Conservation (phyloP, 768 basidiomycete species). For the Termitomyces sp. region DNA sequence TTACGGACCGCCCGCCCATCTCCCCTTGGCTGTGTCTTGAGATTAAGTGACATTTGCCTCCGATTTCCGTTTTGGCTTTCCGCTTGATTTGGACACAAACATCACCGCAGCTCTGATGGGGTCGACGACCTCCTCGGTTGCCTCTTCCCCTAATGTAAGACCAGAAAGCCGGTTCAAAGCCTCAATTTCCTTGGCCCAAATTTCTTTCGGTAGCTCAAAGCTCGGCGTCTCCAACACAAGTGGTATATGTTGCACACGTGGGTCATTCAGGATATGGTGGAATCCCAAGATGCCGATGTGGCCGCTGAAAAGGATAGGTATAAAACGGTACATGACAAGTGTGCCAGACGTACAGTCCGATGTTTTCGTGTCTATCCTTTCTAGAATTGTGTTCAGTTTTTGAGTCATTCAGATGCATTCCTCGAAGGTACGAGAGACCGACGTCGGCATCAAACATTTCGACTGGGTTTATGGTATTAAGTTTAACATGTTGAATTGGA, state of each 20-base stretch:
- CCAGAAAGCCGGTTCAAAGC: slow-evolving; percentile 4
- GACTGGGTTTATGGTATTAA: slow-evolving; percentile 33
- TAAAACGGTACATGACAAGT: not conserved
- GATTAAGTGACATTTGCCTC: not conserved
- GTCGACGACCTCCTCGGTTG: slow-evolving; percentile 17
- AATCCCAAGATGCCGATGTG: slow-evolving; percentile 62
- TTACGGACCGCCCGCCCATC: not conserved
- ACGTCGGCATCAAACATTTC: slow-evolving; percentile 60
- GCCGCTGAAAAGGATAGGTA: slow-evolving; percentile 41
- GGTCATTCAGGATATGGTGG: slow-evolving; percentile 61
- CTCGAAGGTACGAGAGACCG: slow-evolving; percentile 68
- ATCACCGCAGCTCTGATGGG: not conserved
- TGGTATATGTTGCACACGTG: slow-evolving; percentile 63
- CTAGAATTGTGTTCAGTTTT: slow-evolving; percentile 59
- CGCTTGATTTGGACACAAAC: not conserved
- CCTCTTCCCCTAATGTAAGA: slow-evolving; percentile 14
- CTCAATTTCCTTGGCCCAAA: slow-evolving; percentile 62
- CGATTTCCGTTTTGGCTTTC: not conserved
- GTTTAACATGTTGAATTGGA: not conserved
- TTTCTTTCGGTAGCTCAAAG: slow-evolving; percentile 51
- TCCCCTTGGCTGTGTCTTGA: not conserved
- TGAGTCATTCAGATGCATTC: slow-evolving; percentile 86
- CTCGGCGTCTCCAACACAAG: slow-evolving; percentile 81
- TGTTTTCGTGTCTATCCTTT: slow-evolving; percentile 80
- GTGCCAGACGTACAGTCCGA: slow-evolving; percentile 61